These are phyloP conservation scores for Pichia sp. DNA, from an alignment of 1,139 yeast species.

Conservation along the genomic window DNA sequence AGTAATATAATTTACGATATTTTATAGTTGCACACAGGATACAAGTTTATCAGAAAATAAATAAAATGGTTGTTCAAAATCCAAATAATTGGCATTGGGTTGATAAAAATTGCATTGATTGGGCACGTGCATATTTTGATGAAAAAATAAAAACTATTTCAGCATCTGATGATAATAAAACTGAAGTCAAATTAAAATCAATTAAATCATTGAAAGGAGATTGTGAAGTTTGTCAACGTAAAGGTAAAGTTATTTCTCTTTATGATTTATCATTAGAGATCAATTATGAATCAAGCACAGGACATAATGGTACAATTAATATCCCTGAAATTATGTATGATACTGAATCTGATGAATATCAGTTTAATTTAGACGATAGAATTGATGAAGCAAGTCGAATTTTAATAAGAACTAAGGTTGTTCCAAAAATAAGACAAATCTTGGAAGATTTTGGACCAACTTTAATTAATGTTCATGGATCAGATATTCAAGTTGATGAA, in stretches of 20 bases:
- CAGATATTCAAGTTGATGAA: constrained; percentile 77
- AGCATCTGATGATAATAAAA: constrained; percentile 32
- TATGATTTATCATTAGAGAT: constrained; percentile 73
- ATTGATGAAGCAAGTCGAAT: constrained; percentile 40
- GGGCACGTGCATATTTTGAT: constrained; percentile 77
- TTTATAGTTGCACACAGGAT: no score
- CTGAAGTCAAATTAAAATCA: constrained; percentile 29
- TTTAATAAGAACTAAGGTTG: constrained; percentile 50
- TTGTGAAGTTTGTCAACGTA: constrained; percentile 92
- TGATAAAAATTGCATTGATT: constrained; percentile 88
- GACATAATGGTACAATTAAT: constrained; percentile 59
- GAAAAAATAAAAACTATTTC: constrained; percentile 39
- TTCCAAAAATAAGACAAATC: constrained; percentile 61
- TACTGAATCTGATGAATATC: constrained; percentile 76
- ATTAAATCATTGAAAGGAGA: constrained; percentile 85
- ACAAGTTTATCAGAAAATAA: no score
- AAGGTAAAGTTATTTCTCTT: constrained; percentile 90
- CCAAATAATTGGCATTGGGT: constrained; percentile 98
- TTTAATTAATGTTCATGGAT: constrained; percentile 68
- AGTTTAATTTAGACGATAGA: constrained; percentile 70
- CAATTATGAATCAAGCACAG: constrained; percentile 46
- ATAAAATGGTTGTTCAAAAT: constrained; percentile 69
- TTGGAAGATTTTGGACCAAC: constrained; percentile 70
- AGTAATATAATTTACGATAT: no score
- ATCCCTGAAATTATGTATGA: constrained; percentile 97